Conservation (phyloP, 768 basidiomycete species). For the Mycena metata region DNA sequence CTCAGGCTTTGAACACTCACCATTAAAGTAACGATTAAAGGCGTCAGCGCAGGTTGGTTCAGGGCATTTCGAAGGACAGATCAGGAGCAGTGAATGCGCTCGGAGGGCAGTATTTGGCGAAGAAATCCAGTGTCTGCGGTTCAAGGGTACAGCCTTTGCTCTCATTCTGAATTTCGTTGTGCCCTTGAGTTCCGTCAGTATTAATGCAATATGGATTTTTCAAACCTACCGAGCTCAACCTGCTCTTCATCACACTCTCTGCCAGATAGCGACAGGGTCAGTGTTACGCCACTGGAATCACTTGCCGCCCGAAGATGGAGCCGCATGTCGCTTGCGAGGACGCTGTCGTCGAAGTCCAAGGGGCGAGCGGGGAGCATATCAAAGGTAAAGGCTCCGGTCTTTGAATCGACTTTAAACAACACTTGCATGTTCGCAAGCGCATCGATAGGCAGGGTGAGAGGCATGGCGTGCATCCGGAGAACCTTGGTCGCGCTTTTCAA, state of each 20-base stretch:
- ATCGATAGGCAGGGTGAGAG: slow-evolving; percentile 4
- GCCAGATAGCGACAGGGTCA: slow-evolving; percentile 5
- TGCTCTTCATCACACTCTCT: background rate
- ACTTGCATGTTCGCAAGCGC: slow-evolving; percentile 3
- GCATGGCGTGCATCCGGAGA: background rate
- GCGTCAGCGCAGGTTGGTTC: no score
- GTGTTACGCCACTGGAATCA: slow-evolving; percentile 17
- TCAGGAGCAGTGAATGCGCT: background rate
- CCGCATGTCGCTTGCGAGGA: background rate
- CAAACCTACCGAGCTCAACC: background rate
- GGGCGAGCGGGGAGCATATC: background rate
- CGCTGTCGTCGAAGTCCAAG: background rate
- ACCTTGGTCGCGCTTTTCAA: no score
- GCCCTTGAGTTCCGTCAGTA: no score
- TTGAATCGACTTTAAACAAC: slow-evolving; percentile 1
- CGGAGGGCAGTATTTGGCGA: background rate
- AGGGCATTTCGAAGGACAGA: background rate
- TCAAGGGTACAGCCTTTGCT: no score
- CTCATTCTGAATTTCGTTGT: no score
- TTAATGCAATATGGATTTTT: background rate
- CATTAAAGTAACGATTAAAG: background rate
- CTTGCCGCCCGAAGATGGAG: slow-evolving; percentile 8
- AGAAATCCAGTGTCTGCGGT: background rate
- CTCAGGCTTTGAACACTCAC: background rate
- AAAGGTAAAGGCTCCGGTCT: slow-evolving; percentile 1